These are phyloP conservation scores for Hapsidospora chrysogenum DNA, from an alignment of 495 filamentous ascomycete genomes.

Conservation along the genomic window DNA sequence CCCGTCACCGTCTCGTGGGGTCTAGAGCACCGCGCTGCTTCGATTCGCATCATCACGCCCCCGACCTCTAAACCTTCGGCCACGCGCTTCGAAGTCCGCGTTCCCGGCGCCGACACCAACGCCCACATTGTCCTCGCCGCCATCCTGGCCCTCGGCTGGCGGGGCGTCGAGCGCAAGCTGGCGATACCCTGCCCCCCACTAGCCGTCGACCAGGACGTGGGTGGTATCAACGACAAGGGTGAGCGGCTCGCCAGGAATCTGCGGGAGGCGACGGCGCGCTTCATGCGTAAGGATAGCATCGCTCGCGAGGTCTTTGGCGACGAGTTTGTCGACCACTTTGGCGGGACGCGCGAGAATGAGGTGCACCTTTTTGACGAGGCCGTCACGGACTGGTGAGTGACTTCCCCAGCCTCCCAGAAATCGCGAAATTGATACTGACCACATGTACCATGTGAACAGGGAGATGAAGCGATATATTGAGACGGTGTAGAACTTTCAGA, in stretches of 20 bases:
- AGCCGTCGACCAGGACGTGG: slow-evolving; percentile 66
- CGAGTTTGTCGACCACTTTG: slow-evolving; percentile 90
- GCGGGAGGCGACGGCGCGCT: slow-evolving; percentile 62
- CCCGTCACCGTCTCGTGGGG: slow-evolving; percentile 97
- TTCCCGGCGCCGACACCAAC: slow-evolving; percentile 82
- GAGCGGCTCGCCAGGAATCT: slow-evolving; percentile 63
- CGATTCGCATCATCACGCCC: slow-evolving; percentile 74
- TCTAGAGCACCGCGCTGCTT: slow-evolving; percentile 83
- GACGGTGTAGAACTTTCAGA: slow-evolving; percentile 31
- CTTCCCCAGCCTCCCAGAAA: neutral
- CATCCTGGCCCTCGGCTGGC: slow-evolving; percentile 70
- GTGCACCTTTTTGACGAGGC: slow-evolving; percentile 84
- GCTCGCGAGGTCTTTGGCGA: slow-evolving; percentile 87
- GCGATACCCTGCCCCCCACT: slow-evolving; percentile 69
- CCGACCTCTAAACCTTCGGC: slow-evolving; percentile 68
- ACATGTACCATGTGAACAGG: slow-evolving; percentile 28
- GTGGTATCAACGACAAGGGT: slow-evolving; percentile 46
- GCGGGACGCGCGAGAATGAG: slow-evolving; percentile 85
- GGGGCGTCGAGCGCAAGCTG: slow-evolving; percentile 80
- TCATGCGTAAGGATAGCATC: slow-evolving; percentile 58
- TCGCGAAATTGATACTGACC: neutral
- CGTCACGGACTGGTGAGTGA: slow-evolving; percentile 76
- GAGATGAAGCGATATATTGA: slow-evolving; percentile 60
- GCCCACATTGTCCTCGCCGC: slow-evolving; percentile 78
- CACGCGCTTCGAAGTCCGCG: slow-evolving; percentile 82